A percentile compares a stretch with the other conserved stretches of the same genome.
Evolutionary conservation across 495 filamentous ascomycete genomes (phyloP).

Genomic region (Aspergillus steynii): DNA sequence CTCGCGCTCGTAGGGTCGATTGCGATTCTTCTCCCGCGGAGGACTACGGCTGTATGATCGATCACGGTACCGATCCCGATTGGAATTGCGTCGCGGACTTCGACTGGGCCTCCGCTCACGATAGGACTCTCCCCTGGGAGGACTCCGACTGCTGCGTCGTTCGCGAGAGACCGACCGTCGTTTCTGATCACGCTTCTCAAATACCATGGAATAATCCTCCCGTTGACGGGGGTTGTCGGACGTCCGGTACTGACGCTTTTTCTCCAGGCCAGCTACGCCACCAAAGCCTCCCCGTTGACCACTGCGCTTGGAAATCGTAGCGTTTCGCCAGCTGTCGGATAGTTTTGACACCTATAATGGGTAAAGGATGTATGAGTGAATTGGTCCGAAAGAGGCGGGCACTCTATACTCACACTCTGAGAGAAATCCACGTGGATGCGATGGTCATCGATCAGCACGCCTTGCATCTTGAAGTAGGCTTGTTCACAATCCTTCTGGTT

Average conservation of each 20-base stretch:
- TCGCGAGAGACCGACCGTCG: constrained; percentile 22
- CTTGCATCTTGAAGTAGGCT: constrained; percentile 98
- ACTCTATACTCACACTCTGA: constrained; percentile 69
- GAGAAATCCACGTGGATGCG: constrained; percentile 99
- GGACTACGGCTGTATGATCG: constrained; percentile 57
- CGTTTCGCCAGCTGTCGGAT: constrained; percentile 85
- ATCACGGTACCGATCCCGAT: constrained; percentile 30
- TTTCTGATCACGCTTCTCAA: constrained; percentile 70
- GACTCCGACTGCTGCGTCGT: constrained; percentile 24
- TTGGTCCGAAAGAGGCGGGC: background rate
- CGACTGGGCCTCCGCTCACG: constrained; percentile 47
- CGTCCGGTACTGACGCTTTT: constrained; percentile 80
- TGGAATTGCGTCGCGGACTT: constrained; percentile 43
- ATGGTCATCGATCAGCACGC: constrained; percentile 93
- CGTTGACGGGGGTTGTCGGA: constrained; percentile 57
- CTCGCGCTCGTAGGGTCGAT: constrained; percentile 19
- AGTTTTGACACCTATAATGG: constrained; percentile 67
- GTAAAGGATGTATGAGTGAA: constrained; percentile 22
- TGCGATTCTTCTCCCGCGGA: constrained; percentile 15
- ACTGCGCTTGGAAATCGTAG: constrained; percentile 81
- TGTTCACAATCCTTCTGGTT: constrained; percentile 90
- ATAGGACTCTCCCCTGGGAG: constrained; percentile 21
- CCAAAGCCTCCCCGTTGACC: constrained; percentile 80
- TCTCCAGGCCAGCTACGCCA: constrained; percentile 81
- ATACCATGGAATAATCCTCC: constrained; percentile 80